Percentiles rank a stretch among this genome's conserved stretches.
Evolutionary conservation across 2,329 filamentous ascomycete species (phyloP).

Genomic region (Penicillium italicum): DNA sequence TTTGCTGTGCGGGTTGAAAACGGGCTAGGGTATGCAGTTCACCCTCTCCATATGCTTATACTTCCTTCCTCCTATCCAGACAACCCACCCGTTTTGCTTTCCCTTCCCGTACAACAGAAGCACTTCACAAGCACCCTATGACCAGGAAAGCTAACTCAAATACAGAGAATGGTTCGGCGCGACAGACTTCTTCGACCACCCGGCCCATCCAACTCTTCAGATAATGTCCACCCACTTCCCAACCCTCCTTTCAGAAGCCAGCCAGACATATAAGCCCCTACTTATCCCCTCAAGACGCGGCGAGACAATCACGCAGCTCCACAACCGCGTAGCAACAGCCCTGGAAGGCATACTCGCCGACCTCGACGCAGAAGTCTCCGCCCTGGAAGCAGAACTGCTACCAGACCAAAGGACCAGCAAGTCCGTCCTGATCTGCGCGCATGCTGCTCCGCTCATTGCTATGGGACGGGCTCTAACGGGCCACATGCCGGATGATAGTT

Average conservation of each 20-base stretch:
- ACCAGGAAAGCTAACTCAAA: not conserved
- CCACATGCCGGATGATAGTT: slow-evolving; percentile 65
- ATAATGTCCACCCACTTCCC: slow-evolving; percentile 65
- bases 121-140: not conserved
- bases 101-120: not conserved
- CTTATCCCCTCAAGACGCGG: slow-evolving; percentile 69
- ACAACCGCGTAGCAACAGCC: slow-evolving; percentile 71
- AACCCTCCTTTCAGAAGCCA: slow-evolving; percentile 36
- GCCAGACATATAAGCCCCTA: slow-evolving; percentile 53
- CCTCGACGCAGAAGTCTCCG: slow-evolving; percentile 58
- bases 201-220: slow-evolving; percentile 64
- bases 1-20: slow-evolving; percentile 49
- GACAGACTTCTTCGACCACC: slow-evolving; percentile 76
- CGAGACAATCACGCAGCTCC: slow-evolving; percentile 74
- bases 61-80: not conserved
- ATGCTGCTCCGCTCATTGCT: slow-evolving; percentile 86
- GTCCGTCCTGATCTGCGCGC: slow-evolving; percentile 76
- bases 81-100: not conserved
- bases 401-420: slow-evolving; percentile 48
- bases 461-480: slow-evolving; percentile 81
- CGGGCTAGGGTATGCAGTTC: slow-evolving; percentile 47
- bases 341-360: slow-evolving; percentile 67
- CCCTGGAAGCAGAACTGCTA: slow-evolving; percentile 49
- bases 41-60: not conserved
- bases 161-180: slow-evolving; percentile 84